Evolutionary conservation across 139 green algal genomes (phyloP), one percentile per base, ranked within the genome.

Genomic region (Haematococcus lacustris): DNA sequence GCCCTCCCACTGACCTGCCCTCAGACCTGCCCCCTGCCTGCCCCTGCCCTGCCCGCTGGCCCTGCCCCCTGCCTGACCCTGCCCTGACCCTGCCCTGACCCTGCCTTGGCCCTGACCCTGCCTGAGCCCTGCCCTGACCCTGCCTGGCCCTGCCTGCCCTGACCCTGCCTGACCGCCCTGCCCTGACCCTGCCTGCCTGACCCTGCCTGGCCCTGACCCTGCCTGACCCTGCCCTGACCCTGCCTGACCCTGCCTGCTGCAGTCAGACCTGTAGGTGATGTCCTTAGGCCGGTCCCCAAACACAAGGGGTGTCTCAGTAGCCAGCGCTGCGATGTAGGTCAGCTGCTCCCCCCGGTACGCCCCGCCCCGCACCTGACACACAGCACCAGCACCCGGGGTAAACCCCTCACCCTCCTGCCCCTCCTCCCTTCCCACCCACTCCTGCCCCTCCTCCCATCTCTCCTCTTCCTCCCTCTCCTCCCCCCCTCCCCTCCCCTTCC

Each of bases 211-310:
- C 25, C 60, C 66, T 23, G 17, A 61, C 66, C 38, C 7, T 35
- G 25, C 30, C 3, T 25, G 25, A 41, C 3, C 68, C 41, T 61
- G 7, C 47, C 5, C 68, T n/a, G 32, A 3, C 26, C 6, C 68
- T 9, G 25, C 5, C 32, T 43, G 28, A 3, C 68, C 39, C 33
- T 60, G 37, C 57, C 37, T 38, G 23, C 57, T 7, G 59, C 66
- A 71, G 37, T 60, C 35, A 71, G 51, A 74, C 83, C 73, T 81
- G 80, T 90, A 94, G 0, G 89, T 93, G 30, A 90, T 82, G 38
- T 86, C 66, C 78, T 94, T 94, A 39, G 89, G 87, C 34, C 89
- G 75, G 75, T 94, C 89, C 1, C 81, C 89, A 72, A 91, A 88
- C 53, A 94, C 71, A 13, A 94, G 71, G n/a, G 74, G 61, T 0